Conservation (phyloP, 768 basidiomycete species). For the Termitomyces sp. region DNA sequence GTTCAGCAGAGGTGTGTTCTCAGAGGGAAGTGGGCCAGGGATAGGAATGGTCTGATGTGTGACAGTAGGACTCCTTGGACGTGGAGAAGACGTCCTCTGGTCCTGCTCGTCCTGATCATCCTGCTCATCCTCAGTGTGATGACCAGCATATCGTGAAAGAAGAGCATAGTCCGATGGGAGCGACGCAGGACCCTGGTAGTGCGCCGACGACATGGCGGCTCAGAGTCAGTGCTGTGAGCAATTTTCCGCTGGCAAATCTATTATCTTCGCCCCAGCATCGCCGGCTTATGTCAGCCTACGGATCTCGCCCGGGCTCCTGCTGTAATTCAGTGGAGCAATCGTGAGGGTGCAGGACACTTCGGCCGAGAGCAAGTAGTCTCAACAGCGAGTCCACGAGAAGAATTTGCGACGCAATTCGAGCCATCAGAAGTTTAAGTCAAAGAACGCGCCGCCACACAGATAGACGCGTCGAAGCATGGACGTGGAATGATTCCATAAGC, state of each 20-base stretch:
- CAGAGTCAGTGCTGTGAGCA: neutral
- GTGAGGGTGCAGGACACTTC: neutral
- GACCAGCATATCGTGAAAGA: constrained; percentile 49
- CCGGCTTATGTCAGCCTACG: constrained; percentile 5
- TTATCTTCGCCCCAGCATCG: neutral
- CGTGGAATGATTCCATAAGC: neutral
- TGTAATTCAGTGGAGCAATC: neutral
- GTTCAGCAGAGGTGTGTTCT: constrained; percentile 59
- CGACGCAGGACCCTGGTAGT: constrained; percentile 57
- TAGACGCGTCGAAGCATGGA: neutral
- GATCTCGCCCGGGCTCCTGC: neutral
- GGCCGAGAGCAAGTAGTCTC: neutral
- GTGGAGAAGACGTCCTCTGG: constrained; percentile 1
- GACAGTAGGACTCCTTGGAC: constrained; percentile 16
- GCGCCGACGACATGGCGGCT: constrained; percentile 36
- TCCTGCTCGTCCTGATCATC: constrained; percentile 10
- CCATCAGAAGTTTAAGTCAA: neutral
- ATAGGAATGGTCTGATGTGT: constrained; percentile 16
- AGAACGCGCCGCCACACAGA: neutral
- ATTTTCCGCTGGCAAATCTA: constrained; percentile 4
- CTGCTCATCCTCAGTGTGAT: constrained; percentile 19
- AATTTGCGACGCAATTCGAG: neutral
- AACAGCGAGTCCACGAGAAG: neutral
- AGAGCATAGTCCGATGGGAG: constrained; percentile 68
- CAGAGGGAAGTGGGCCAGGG: constrained; percentile 27